phyloP scores from a whole-genome alignment of 495 filamentous ascomycete species.

The Xylaria flabelliformis region DNA sequence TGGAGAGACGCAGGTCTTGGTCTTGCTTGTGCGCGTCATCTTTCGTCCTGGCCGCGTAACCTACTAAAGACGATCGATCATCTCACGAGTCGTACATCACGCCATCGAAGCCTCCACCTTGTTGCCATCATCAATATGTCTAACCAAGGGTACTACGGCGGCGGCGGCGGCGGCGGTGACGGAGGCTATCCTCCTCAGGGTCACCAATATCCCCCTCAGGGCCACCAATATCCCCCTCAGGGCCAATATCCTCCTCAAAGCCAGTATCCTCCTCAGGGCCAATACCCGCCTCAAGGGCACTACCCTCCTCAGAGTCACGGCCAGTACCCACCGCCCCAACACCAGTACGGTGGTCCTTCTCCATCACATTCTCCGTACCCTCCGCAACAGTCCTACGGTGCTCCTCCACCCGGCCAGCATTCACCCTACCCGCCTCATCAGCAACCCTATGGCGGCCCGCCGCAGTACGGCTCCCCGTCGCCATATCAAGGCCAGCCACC shows the following conservation, averaged over 20 bases:
- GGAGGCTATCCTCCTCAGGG: constrained; percentile 31
- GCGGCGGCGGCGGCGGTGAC: constrained; percentile 11
- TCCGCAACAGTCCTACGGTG: constrained; percentile 27
- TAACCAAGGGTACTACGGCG: constrained; percentile 37
- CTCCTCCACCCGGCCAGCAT: constrained; percentile 36
- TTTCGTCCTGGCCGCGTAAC: neutral
- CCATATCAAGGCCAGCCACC: constrained; percentile 36
- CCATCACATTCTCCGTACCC: constrained; percentile 35
- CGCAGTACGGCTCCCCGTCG: constrained; percentile 30
- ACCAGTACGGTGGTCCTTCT: constrained; percentile 32
- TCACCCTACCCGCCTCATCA: constrained; percentile 34
- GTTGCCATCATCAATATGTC: constrained; percentile 31
- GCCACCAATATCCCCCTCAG: constrained; percentile 31
- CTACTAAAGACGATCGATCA: neutral
- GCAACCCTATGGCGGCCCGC: constrained; percentile 32
- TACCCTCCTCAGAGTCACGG: constrained; percentile 26
- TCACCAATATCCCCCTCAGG: too few species aligned
- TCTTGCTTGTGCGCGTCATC: neutral
- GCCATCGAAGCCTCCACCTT: constrained; percentile 2
- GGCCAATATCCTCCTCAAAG: constrained; percentile 29
- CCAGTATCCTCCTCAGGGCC: constrained; percentile 29
- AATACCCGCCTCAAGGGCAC: constrained; percentile 17
- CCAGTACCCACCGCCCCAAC: constrained; percentile 35
- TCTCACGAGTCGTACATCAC: constrained; percentile 1
- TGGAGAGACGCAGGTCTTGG: neutral